Percentiles rank a stretch among this genome's conserved stretches.
Conservation (phyloP, 768 basidiomycete genomes). For the Tulasnella sp. region DNA sequence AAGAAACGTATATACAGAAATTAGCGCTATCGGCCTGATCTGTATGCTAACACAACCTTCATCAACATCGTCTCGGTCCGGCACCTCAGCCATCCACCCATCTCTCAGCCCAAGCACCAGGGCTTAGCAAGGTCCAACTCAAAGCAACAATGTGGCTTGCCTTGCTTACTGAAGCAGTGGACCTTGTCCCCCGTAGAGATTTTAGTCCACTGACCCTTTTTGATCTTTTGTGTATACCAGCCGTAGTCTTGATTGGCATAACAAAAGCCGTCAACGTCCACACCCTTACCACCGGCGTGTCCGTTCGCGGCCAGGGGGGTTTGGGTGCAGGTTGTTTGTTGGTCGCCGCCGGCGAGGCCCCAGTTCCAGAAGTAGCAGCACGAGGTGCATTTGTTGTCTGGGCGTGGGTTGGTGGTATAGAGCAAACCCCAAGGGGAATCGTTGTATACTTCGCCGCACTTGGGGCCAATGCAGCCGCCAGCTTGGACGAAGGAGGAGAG, state of each 20-base stretch:
- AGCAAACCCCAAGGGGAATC: background rate
- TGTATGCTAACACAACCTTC: background rate
- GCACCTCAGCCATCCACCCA: too few species aligned
- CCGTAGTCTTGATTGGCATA: background rate
- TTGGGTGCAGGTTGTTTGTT: background rate
- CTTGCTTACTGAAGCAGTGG: background rate
- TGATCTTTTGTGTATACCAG: background rate
- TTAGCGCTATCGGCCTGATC: too few species aligned
- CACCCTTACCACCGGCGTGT: background rate
- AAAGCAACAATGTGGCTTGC: background rate
- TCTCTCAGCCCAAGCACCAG: too few species aligned
- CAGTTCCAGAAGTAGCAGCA: conserved; percentile 2
- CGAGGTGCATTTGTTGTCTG: background rate
- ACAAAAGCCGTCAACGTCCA: background rate
- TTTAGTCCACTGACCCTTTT: background rate
- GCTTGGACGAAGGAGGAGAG: background rate
- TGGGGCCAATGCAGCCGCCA: background rate
- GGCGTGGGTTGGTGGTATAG: background rate
- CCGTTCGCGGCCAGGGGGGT: background rate
- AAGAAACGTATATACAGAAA: too few species aligned
- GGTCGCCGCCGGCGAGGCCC: background rate
- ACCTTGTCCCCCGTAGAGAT: background rate
- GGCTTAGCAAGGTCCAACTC: too few species aligned
- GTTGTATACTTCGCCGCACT: background rate
- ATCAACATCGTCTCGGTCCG: too few species aligned